Evolutionary conservation across 306 rosid genomes (phyloP).

Genomic region (Quercus ilex): DNA sequence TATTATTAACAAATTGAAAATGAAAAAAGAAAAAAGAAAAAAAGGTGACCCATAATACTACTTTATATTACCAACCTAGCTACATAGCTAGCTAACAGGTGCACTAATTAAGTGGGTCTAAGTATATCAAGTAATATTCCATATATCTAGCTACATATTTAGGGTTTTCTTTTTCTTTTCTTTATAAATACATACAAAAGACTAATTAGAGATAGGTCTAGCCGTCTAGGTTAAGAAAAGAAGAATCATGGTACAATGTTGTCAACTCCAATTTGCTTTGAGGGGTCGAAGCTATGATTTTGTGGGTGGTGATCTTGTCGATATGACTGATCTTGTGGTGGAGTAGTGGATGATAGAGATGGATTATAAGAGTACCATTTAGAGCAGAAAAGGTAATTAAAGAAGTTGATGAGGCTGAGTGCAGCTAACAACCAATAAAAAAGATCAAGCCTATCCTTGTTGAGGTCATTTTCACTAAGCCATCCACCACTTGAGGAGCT

Average conservation of each 20-base stretch:
- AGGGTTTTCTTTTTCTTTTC: background rate
- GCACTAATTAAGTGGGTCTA: background rate
- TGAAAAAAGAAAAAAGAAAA: background rate
- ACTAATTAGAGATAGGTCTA: background rate
- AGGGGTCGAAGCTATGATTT: conserved; percentile 20
- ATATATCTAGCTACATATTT: background rate
- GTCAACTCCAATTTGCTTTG: background rate
- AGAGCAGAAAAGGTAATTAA: conserved; percentile 49
- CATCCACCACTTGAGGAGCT: conserved; percentile 33
- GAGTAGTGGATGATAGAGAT: conserved; percentile 5
- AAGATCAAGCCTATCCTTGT: conserved; percentile 47
- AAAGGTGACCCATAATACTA: no score
- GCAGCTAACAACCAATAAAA: conserved; percentile 62
- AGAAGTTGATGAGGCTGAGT: conserved; percentile 54
- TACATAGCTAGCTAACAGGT: background rate
- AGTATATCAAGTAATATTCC: background rate
- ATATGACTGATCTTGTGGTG: background rate
- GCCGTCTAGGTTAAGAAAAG: background rate
- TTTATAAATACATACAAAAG: conserved; percentile 1
- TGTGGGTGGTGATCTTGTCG: conserved; percentile 13
- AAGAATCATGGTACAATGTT: background rate
- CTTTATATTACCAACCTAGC: no score
- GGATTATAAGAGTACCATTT: conserved; percentile 44
- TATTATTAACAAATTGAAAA: background rate
- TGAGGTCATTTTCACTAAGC: conserved; percentile 55